A percentile compares a stretch with the other conserved stretches of the same genome.
phyloP scores from a whole-genome alignment of 768 basidiomycete species.

The Cystofilobasidium capitatum region DNA sequence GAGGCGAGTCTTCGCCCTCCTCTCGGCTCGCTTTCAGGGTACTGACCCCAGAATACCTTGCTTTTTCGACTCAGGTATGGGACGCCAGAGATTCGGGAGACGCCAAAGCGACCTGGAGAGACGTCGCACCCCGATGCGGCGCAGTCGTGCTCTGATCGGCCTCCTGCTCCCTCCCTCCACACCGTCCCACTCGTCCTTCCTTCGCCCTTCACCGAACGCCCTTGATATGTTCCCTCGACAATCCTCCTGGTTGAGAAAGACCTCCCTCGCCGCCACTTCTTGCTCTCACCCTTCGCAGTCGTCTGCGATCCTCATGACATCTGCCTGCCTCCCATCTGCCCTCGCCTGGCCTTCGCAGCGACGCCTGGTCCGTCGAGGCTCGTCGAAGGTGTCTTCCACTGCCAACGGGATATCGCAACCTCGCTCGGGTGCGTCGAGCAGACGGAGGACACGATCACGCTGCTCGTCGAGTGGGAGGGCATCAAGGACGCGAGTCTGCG shows the following conservation, averaged over 20 bases:
- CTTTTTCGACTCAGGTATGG: too few species aligned
- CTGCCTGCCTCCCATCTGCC: slow-evolving; percentile 91
- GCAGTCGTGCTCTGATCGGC: background rate
- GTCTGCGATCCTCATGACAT: too few species aligned
- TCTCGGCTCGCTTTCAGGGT: too few species aligned
- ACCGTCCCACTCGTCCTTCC: too few species aligned
- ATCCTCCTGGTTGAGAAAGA: too few species aligned
- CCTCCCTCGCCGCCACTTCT: too few species aligned
- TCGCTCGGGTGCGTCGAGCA: slow-evolving; percentile 44
- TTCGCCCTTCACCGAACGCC: too few species aligned
- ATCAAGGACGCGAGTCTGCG: slow-evolving; percentile 59
- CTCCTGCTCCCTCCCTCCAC: too few species aligned
- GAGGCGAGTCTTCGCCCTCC: too few species aligned
- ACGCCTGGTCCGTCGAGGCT: slow-evolving; percentile 43
- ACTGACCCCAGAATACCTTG: too few species aligned
- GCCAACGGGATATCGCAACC: slow-evolving; percentile 84
- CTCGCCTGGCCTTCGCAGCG: slow-evolving; percentile 59
- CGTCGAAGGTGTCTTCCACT: slow-evolving; percentile 43
- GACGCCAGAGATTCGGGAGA: background rate
- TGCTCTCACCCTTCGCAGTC: too few species aligned
- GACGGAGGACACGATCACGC: slow-evolving; percentile 91
- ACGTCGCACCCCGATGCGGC: slow-evolving; percentile 1
- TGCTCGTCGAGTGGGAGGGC: slow-evolving; percentile 88
- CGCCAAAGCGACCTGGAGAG: background rate
- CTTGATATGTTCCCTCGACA: too few species aligned